Conservation (phyloP, 2,329 filamentous ascomycete species). For the Verticillium zaregamsianum region DNA sequence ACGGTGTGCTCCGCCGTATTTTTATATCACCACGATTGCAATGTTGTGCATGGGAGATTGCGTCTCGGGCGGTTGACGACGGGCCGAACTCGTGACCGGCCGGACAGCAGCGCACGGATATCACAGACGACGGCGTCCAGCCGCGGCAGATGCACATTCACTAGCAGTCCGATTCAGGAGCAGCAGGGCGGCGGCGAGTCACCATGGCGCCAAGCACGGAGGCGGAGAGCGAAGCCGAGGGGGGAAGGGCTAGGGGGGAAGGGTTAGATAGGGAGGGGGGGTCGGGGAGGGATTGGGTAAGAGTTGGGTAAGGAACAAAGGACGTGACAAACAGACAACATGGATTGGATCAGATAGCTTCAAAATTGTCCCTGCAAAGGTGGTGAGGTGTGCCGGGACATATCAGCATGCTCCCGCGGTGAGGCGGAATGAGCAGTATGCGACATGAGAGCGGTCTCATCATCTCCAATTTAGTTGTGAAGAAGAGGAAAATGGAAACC, state of each 20-base stretch:
- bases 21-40: too few relatives aligned
- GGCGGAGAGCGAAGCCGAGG: too few relatives aligned
- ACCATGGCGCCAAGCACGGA: background rate
- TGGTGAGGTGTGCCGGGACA: conserved; percentile 63
- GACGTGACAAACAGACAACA: conserved; percentile 20
- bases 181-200: background rate
- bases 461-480: conserved; percentile 77
- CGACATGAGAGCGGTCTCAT: conserved; percentile 62
- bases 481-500: conserved; percentile 41
- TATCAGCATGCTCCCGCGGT: conserved; percentile 57
- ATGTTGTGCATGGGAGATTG: too few relatives aligned
- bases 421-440: conserved; percentile 47
- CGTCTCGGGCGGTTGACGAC: too few relatives aligned
- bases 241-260: background rate
- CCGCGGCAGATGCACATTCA: too few relatives aligned
- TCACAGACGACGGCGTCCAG: too few relatives aligned
- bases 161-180: background rate
- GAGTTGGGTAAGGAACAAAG: background rate
- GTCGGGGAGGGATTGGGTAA: background rate
- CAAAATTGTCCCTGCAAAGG: conserved; percentile 58
- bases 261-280: background rate
- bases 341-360: conserved; percentile 57
- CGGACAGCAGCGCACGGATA: too few relatives aligned
- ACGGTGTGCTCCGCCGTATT: too few relatives aligned
- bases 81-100: too few relatives aligned